Percentiles rank a stretch among this genome's conserved stretches.
phyloP scores from a whole-genome alignment of 164 flowering plant species.

The Vitis vinifera region DNA sequence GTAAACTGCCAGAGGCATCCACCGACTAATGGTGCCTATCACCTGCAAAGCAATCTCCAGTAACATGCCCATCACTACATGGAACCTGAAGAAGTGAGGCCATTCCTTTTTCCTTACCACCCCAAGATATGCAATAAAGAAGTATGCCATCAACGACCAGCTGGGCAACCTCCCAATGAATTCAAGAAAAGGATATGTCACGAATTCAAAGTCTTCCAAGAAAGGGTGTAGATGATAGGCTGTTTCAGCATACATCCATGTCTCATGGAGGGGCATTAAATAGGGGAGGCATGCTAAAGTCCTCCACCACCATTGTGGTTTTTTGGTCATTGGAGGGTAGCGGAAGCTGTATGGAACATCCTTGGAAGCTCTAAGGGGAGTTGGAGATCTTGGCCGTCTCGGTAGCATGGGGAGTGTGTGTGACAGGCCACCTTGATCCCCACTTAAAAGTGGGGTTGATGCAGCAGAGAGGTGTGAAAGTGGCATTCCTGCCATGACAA shows the following conservation, averaged over 20 bases:
- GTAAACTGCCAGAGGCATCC: constrained; percentile 66
- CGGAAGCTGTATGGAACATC: constrained; percentile 62
- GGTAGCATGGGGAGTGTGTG: constrained; percentile 33
- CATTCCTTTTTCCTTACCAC: constrained; percentile 82
- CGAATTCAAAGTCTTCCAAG: constrained; percentile 58
- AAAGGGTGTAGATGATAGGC: constrained; percentile 79
- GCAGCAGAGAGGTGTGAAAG: constrained; percentile 31
- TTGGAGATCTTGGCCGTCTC: constrained; percentile 12
- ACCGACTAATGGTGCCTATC: constrained; percentile 62
- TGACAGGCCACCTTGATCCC: constrained; percentile 40
- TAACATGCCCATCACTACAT: constrained; percentile 86
- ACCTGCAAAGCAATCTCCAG: constrained; percentile 77
- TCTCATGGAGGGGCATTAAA: constrained; percentile 82
- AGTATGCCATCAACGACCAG: constrained; percentile 81
- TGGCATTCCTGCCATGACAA: constrained; percentile 13
- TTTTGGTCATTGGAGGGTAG: constrained; percentile 74
- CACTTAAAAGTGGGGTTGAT: constrained; percentile 39
- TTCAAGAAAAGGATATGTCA: constrained; percentile 67
- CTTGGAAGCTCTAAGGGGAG: constrained; percentile 59
- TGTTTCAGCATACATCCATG: constrained; percentile 93
- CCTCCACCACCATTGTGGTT: constrained; percentile 95
- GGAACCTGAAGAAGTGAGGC: constrained; percentile 95
- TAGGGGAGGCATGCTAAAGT: constrained; percentile 80
- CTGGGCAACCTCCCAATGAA: constrained; percentile 63
- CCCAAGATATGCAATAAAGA: constrained; percentile 66